Conservation (phyloP, 768 basidiomycete genomes). For the Boletus tylopilopsis region DNA sequence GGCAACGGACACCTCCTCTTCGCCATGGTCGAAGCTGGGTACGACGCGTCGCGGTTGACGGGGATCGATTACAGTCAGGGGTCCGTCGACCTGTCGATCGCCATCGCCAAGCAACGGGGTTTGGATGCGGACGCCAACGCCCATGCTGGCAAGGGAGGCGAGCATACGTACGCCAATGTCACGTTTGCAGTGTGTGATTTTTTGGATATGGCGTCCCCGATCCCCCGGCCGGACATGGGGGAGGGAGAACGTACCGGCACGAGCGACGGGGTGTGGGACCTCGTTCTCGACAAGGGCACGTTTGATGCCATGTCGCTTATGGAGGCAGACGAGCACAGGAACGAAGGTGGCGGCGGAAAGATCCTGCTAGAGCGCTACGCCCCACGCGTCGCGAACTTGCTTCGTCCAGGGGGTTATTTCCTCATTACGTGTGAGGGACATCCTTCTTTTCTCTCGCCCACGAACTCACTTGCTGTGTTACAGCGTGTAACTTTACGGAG, state of each 20-base stretch:
- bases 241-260: background rate
- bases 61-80: conserved; percentile 79
- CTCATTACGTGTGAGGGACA: conserved; percentile 75
- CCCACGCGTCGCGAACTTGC: conserved; percentile 45
- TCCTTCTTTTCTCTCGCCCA: background rate
- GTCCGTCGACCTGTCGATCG: conserved; percentile 59
- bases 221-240: conserved; percentile 5
- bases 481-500: conserved; percentile 85
- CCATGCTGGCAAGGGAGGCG: no score
- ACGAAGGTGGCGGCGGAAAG: no score
- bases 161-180: conserved; percentile 25
- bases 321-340: conserved; percentile 48
- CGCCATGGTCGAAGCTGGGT: conserved; percentile 65
- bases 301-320: conserved; percentile 81
- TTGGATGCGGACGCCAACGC: background rate
- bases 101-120: conserved; percentile 49
- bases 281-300: conserved; percentile 85
- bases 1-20: conserved; percentile 80
- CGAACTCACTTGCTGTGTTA: background rate
- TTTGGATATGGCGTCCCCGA: conserved; percentile 48
- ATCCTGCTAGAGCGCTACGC: conserved; percentile 62
- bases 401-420: conserved; percentile 67
- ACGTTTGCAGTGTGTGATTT: conserved; percentile 64
- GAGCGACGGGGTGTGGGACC: conserved; percentile 50
- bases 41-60: conserved; percentile 44